Evolutionary conservation across 306 rosid genomes (phyloP), one percentile per base, ranked within the genome.

Genomic region (Fragaria ananassa): DNA sequence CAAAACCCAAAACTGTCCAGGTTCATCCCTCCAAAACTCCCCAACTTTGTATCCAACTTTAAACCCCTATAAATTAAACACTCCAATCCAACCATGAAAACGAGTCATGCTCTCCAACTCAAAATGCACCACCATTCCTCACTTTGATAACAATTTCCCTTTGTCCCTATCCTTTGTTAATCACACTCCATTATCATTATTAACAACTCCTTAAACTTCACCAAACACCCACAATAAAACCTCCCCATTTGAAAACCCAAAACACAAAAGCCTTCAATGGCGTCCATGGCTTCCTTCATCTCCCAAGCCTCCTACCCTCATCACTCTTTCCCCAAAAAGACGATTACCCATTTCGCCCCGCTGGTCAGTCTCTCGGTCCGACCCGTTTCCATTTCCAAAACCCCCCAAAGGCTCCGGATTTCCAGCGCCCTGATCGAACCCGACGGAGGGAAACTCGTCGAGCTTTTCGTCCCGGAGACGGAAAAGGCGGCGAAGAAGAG

Each of bases 391-490:
- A 71, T 61, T 65, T 8, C 57, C 50, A 75, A 29, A 74, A 14
- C 71, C 78, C 67, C 74, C 54, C 85, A 23, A 56, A 85, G 76
- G 39, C 82, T 81, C 71, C 88, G 89, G 5, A 79, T 96, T 78
- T 96, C 99, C 1, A 35, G 51, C 76, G 90, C 84, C 10, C 78
- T 96, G 86, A 96, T 96, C 71, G 97, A 96, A 69, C 99, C 99
- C 8, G 98, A 92, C 53, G 93, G 99, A 13, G 98, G 99, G 74
- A 92, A 83, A 79, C 87, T 96, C 23, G 93, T 85, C 72, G 93
- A 92, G 86, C 96, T 96, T 9, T 74, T 96, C 29, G 97, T 92
- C 2, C 85, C 77, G 45, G 92, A 88, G 72, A 67, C 89, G 0
- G 57, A 67, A 37, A 83, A 84, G 58, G 87, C 80, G 27, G 78